phyloP scores from a whole-genome alignment of 306 rosid species.

The Clitoria ternatea region DNA sequence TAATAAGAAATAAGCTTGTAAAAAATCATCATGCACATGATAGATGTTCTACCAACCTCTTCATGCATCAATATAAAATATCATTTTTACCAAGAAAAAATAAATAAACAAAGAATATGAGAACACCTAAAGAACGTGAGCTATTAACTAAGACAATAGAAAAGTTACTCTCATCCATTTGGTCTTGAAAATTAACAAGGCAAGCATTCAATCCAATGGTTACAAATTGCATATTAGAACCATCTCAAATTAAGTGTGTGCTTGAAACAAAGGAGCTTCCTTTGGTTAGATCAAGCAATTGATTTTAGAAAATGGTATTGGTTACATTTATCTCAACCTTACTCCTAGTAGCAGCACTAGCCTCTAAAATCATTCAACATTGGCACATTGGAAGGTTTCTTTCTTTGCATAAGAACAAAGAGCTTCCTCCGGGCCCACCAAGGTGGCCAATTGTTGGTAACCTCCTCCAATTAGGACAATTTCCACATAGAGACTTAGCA shows the following conservation, averaged over 20 bases:
- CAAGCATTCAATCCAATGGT: background rate
- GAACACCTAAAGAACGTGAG: constrained; percentile 37
- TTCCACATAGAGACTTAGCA: constrained; percentile 88
- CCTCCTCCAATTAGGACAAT: constrained; percentile 69
- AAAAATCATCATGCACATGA: background rate
- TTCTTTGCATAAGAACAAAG: background rate
- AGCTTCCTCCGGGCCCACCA: constrained; percentile 85
- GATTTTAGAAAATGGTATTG: constrained; percentile 43
- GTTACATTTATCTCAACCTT: constrained; percentile 21
- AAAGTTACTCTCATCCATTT: background rate
- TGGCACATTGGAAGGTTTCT: background rate
- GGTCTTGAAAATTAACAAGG: background rate
- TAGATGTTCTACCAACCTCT: background rate
- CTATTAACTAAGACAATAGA: background rate
- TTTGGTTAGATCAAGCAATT: background rate
- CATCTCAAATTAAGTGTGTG: background rate
- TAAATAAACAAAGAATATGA: background rate
- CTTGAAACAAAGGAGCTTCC: background rate
- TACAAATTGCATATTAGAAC: background rate
- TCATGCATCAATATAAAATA: background rate
- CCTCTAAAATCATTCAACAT: constrained; percentile 22
- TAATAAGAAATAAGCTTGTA: background rate
- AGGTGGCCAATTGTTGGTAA: constrained; percentile 84
- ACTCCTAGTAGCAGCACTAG: constrained; percentile 27
- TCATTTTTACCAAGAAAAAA: background rate